These are phyloP conservation scores for Komagataella ulmi DNA, from an alignment of 805 yeast species.

Conservation along the genomic window DNA sequence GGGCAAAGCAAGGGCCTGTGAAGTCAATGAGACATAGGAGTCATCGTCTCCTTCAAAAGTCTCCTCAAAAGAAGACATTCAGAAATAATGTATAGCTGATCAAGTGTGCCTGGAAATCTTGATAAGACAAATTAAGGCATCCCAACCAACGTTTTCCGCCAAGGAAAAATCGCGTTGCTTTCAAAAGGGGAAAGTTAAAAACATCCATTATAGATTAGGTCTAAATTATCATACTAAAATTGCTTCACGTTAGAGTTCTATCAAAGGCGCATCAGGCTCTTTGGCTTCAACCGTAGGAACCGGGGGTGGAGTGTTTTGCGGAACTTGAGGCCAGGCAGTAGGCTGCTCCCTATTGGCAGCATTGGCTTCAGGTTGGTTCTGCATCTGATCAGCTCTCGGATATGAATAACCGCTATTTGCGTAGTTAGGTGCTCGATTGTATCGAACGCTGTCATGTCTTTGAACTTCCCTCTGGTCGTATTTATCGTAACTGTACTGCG, in stretches of 20 bases:
- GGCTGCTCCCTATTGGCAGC: background rate
- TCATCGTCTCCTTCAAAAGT: background rate
- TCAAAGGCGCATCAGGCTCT: background rate
- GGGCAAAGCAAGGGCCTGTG: constrained; percentile 1
- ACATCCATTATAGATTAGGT: background rate
- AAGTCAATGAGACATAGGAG: background rate
- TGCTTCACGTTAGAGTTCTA: background rate
- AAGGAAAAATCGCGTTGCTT: background rate
- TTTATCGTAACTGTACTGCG: background rate
- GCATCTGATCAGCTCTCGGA: background rate
- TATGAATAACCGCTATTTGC: background rate
- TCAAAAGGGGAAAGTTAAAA: background rate
- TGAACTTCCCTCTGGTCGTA: background rate
- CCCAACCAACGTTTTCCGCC: background rate
- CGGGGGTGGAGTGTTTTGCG: background rate
- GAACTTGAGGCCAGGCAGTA: background rate
- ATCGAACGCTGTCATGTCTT: background rate
- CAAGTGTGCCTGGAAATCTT: background rate
- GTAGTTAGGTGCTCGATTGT: background rate
- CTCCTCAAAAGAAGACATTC: background rate
- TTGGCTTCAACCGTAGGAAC: background rate
- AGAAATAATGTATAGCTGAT: background rate
- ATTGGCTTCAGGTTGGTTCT: background rate
- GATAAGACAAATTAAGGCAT: background rate
- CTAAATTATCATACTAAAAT: background rate